These are phyloP conservation scores for Phyllosticta citrichinensis DNA, from an alignment of 2,329 filamentous ascomycete genomes.

Conservation along the genomic window DNA sequence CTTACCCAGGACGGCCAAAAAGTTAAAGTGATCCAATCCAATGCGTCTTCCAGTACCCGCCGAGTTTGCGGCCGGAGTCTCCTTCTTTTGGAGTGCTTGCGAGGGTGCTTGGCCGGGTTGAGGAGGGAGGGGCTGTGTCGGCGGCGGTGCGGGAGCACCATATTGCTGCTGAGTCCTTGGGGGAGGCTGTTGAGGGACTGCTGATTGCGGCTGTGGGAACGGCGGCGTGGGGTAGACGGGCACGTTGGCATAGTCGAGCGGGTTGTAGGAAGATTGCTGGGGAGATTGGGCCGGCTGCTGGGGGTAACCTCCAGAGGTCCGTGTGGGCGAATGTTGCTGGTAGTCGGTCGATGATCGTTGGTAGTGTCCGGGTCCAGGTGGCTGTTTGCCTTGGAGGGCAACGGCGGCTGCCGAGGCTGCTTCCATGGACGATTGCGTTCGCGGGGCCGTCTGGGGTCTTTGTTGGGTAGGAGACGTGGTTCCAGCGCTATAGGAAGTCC, in stretches of 20 bases:
- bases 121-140: conserved; percentile 32
- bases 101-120: conserved; percentile 32
- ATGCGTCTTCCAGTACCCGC: conserved; percentile 74
- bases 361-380: conserved; percentile 31
- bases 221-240: conserved; percentile 23
- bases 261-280: conserved; percentile 59
- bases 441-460: conserved; percentile 36
- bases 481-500: conserved; percentile 34
- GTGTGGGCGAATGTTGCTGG: conserved; percentile 17
- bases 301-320: conserved; percentile 27
- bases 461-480: conserved; percentile 39
- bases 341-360: conserved; percentile 37
- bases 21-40: conserved; percentile 97
- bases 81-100: conserved; percentile 37
- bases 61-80: conserved; percentile 56
- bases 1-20: conserved; percentile 93
- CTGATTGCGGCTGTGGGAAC: conserved; percentile 23
- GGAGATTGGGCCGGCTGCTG: conserved; percentile 35
- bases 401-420: conserved; percentile 41
- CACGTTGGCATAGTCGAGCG: conserved; percentile 57
- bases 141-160: conserved; percentile 33
- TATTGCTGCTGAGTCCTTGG: conserved; percentile 20
- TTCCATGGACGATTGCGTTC: conserved; percentile 40
- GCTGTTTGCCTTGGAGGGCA: conserved; percentile 31
- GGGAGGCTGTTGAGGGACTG: conserved; percentile 25